These are phyloP conservation scores for Tarenaya hassleriana DNA, from an alignment of 345 rosid genomes.

Conservation along the genomic window DNA sequence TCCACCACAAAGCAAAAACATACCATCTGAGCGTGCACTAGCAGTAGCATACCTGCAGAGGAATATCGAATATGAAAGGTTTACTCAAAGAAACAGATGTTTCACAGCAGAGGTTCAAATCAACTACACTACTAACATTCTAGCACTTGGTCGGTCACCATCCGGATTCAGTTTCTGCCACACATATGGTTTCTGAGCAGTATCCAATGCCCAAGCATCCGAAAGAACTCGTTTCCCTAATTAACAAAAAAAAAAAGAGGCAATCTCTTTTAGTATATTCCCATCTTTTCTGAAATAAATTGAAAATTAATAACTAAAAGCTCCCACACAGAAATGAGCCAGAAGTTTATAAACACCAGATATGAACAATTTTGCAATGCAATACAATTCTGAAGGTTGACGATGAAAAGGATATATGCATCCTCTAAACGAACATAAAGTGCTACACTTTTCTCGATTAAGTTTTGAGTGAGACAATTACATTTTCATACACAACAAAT, in stretches of 20 bases:
- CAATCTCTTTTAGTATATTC: not conserved
- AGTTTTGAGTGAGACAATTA: no score
- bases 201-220: constrained; percentile 85
- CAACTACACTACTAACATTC: constrained; percentile 54
- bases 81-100: constrained; percentile 6
- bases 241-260: constrained; percentile 2
- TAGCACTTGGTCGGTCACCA: constrained; percentile 63
- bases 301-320: not conserved
- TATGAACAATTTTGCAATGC: not conserved
- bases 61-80: constrained; percentile 7
- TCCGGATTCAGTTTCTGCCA: constrained; percentile 70
- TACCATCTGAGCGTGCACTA: constrained; percentile 65
- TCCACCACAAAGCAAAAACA: constrained; percentile 81
- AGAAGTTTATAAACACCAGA: not conserved
- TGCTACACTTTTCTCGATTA: no score
- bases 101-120: constrained; percentile 7
- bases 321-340: not conserved
- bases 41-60: constrained; percentile 73
- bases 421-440: no score
- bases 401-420: no score
- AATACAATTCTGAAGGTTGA: no score
- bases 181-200: constrained; percentile 49
- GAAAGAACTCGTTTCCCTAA: constrained; percentile 57
- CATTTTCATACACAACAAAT: no score
- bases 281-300: not conserved